These are phyloP conservation scores for Nitzschia sp. DNA, from an alignment of 108 stramenopile species.

Conservation along the genomic window DNA sequence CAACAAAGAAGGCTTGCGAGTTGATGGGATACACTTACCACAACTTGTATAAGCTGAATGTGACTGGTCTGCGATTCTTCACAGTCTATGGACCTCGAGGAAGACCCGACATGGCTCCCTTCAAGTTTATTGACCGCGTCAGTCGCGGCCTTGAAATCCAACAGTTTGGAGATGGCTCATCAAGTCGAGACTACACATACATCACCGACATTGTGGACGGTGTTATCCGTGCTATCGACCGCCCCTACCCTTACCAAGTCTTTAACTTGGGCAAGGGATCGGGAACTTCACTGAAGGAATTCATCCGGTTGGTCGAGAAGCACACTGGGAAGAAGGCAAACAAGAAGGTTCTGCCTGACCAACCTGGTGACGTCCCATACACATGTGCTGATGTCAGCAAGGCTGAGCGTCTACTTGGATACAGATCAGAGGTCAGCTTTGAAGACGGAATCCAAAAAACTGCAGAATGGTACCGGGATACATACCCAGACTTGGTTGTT, in stretches of 20 bases:
- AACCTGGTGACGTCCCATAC: constrained; percentile 92
- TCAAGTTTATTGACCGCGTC: constrained; percentile 96
- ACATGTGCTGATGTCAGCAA: constrained; percentile 91
- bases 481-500: constrained; percentile 3
- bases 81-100: constrained; percentile 98
- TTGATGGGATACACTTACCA: constrained; percentile 90
- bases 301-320: constrained; percentile 83
- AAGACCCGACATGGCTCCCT: constrained; percentile 99
- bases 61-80: constrained; percentile 91
- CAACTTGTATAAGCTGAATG: constrained; percentile 81
- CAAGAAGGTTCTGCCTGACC: constrained; percentile 78
- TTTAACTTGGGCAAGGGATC: constrained; percentile 90
- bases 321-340: constrained; percentile 75
- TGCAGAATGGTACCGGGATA: constrained; percentile 73
- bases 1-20: constrained; percentile 87
- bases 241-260: constrained; percentile 83
- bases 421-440: constrained; percentile 80
- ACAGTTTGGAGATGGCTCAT: constrained; percentile 92
- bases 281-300: constrained; percentile 76
- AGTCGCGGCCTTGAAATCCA: constrained; percentile 88
- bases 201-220: constrained; percentile 92
- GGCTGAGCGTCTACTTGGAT: constrained; percentile 78
- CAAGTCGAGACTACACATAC: constrained; percentile 91
- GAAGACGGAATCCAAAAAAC: constrained; percentile 87
- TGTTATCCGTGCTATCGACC: constrained; percentile 82